A percentile compares a stretch with the other conserved stretches of the same genome.
Conservation (phyloP, 176 grass and related monocot genomes). For the Oryza brachyantha region DNA sequence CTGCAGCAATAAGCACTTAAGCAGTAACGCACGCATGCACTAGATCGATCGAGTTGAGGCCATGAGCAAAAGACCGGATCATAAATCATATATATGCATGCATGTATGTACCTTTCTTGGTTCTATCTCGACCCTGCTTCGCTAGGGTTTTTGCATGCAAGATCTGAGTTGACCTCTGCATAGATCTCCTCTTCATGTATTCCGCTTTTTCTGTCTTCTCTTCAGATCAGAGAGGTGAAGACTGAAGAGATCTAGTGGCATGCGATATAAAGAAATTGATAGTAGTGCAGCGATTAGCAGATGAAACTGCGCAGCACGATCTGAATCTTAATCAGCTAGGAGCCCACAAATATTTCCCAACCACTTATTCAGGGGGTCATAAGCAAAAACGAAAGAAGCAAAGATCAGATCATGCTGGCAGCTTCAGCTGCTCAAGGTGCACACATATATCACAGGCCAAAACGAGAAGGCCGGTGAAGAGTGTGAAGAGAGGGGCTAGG, state of each 20-base stretch:
- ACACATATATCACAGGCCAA: conserved; percentile 2
- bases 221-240: not conserved
- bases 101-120: not conserved
- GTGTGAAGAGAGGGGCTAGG: conserved; percentile 26
- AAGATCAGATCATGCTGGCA: conserved; percentile 78
- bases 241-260: not conserved
- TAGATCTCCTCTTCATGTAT: not conserved
- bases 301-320: conserved; percentile 89
- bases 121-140: not conserved
- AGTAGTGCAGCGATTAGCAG: conserved; percentile 55
- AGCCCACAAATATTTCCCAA: too few relatives aligned
- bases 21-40: not conserved
- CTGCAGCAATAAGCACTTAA: not conserved
- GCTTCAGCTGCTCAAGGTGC: conserved; percentile 67
- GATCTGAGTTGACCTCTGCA: not conserved
- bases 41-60: not conserved
- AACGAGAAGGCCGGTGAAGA: not conserved
- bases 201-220: not conserved
- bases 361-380: not conserved
- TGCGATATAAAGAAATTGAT: not conserved
- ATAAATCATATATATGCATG: not conserved
- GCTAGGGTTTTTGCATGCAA: not conserved
- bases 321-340: conserved; percentile 52
- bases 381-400: not conserved
- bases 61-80: not conserved